Evolutionary conservation across 805 yeast genomes (phyloP).

Genomic region (Suhomyces pyralidae): DNA sequence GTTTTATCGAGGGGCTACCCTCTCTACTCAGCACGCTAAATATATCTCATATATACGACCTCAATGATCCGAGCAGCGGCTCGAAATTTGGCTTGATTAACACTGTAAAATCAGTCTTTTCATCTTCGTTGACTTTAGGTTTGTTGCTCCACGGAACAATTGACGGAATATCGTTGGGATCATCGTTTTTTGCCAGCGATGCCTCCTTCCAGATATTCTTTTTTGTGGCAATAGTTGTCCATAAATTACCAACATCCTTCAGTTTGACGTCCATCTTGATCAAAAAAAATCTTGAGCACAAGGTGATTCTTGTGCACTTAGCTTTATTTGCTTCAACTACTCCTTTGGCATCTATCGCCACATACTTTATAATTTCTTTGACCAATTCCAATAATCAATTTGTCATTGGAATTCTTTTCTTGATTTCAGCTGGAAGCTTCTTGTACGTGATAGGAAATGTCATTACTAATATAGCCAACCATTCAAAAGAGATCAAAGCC

Average conservation of each 20-base stretch:
- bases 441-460: slow-evolving; percentile 68
- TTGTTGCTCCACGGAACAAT: slow-evolving; percentile 63
- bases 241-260: slow-evolving; percentile 74
- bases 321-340: slow-evolving; percentile 55
- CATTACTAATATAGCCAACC: slow-evolving; percentile 35
- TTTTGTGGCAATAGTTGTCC: slow-evolving; percentile 60
- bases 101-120: slow-evolving; percentile 24
- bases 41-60: slow-evolving; percentile 7
- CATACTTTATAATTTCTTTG: slow-evolving; percentile 40
- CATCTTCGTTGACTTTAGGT: slow-evolving; percentile 55
- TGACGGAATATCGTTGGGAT: slow-evolving; percentile 73
- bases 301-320: slow-evolving; percentile 44
- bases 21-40: slow-evolving; percentile 3
- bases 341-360: slow-evolving; percentile 55
- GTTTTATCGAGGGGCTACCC: slow-evolving; percentile 42
- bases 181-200: slow-evolving; percentile 45
- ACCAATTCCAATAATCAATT: slow-evolving; percentile 29
- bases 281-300: slow-evolving; percentile 29
- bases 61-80: neutral
- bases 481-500: slow-evolving; percentile 1
- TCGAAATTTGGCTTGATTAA: neutral
- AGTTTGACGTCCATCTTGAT: slow-evolving; percentile 58
- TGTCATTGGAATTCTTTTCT: slow-evolving; percentile 52
- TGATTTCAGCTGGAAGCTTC: slow-evolving; percentile 72
- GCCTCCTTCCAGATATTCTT: slow-evolving; percentile 43